Evolutionary conservation across 108 stramenopile species (phyloP).

Genomic region (Cylindrotheca closterium): DNA sequence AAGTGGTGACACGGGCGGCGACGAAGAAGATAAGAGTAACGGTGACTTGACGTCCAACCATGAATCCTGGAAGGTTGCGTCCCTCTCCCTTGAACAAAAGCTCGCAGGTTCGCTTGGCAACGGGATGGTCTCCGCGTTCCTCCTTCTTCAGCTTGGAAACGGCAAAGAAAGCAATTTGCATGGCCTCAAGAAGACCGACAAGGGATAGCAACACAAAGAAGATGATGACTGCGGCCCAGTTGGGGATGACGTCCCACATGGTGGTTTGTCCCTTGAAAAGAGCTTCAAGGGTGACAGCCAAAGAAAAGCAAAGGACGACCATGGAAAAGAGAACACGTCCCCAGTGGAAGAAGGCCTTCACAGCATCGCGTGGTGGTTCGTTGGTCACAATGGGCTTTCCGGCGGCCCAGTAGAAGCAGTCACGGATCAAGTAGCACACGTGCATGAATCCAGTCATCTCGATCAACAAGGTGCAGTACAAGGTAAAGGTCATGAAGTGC

Average conservation of each 20-base stretch:
- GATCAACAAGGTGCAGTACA: no score
- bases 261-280: no score
- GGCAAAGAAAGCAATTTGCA: slow-evolving; percentile 89
- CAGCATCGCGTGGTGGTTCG: slow-evolving; percentile 49
- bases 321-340: slow-evolving; percentile 60
- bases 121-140: slow-evolving; percentile 41
- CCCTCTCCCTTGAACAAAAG: slow-evolving; percentile 59
- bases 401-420: no score
- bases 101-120: slow-evolving; percentile 60
- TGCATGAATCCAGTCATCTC: no score
- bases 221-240: no score
- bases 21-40: slow-evolving; percentile 70
- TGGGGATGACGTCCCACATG: slow-evolving; percentile 63
- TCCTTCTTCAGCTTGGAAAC: slow-evolving; percentile 62
- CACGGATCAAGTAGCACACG: no score
- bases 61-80: slow-evolving; percentile 60
- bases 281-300: slow-evolving; percentile 67
- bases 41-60: slow-evolving; percentile 74
- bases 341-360: slow-evolving; percentile 61
- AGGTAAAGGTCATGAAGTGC: no score
- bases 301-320: slow-evolving; percentile 60
- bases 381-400: slow-evolving; percentile 72
- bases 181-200: slow-evolving; percentile 83
- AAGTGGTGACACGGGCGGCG: slow-evolving; percentile 62
- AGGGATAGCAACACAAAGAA: slow-evolving; percentile 71